Evolutionary conservation across 2,329 filamentous ascomycete species (phyloP), one percentile per base, ranked within the genome.

Genomic region (Pestalotiopsis sp.): DNA sequence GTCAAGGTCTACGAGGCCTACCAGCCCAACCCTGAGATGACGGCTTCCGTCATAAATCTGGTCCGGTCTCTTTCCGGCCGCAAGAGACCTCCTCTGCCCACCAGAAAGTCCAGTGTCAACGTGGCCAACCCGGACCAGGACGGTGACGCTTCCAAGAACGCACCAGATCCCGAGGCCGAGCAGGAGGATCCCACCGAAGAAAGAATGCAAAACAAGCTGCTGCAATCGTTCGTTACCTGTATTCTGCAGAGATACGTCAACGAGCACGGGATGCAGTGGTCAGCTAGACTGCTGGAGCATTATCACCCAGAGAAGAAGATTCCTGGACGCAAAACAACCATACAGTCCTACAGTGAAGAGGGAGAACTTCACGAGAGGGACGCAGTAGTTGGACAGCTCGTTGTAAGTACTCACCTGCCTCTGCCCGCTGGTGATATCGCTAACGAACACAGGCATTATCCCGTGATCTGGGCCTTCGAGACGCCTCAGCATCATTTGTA

Each of bases 191-290:
- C 85, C 5, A 83, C 85, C 45, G 92, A 95, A 77, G 82, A 82
- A 2, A 86, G 84, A 9, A 82, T 94, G 70, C 88, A 91, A 74
- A 83, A 84, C 45, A 89, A 87, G 68, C 82, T 95, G 17, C 80
- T 95, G 27, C 91, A 93, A 75, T 90, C 91, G 1, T 95, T 96
- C 78, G 85, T 93, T n/a, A 93, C 92, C 0, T 92, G 93, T 76
- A 82, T 95, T 20, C 80, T 95, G 12, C 92, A 95, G 76, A 87
- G 91, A 60, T 95, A 93, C 72, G 86, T 93, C 70, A 89, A 90
- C 72, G 82, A 80, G 6, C 87, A 90, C 72, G 82, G 83, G 27
- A 78, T 91, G 77, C 85, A 87, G 60, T 91, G 89, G 90, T 85
- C 89, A 2, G 81, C 87, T 14, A 82, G 93, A 65, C 78, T 94